Conservation (phyloP, 257 asterid genomes). For the Solanum sitiens region DNA sequence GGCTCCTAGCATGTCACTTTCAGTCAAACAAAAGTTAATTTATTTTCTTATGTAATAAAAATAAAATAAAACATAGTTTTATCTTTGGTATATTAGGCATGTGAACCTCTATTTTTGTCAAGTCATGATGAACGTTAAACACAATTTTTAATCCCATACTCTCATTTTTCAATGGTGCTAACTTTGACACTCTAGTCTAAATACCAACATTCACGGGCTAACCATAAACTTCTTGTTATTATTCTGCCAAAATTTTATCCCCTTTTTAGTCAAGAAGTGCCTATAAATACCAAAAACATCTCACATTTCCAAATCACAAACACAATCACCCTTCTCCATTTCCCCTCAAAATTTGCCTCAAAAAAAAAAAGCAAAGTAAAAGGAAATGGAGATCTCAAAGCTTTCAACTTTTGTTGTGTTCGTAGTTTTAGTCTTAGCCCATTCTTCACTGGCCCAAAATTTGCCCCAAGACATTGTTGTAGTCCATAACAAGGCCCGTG, state of each 20-base stretch:
- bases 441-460: constrained; percentile 1
- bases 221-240: neutral
- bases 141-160: neutral
- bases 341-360: neutral
- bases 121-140: neutral
- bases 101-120: neutral
- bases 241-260: neutral
- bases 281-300: neutral
- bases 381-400: constrained; percentile 3
- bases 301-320: neutral
- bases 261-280: neutral
- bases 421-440: neutral
- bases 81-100: neutral
- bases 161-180: neutral
- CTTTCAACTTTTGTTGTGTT: neutral
- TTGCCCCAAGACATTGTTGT: neutral
- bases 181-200: neutral
- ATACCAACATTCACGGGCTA: neutral
- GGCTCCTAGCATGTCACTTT: neutral
- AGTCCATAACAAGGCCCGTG: constrained; percentile 18
- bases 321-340: neutral
- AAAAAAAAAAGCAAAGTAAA: neutral
- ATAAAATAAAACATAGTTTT: neutral
- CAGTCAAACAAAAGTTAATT: neutral
- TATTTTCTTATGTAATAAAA: neutral